Evolutionary conservation across 2,329 filamentous ascomycete genomes (phyloP).

Genomic region (Cladosporium sp.): DNA sequence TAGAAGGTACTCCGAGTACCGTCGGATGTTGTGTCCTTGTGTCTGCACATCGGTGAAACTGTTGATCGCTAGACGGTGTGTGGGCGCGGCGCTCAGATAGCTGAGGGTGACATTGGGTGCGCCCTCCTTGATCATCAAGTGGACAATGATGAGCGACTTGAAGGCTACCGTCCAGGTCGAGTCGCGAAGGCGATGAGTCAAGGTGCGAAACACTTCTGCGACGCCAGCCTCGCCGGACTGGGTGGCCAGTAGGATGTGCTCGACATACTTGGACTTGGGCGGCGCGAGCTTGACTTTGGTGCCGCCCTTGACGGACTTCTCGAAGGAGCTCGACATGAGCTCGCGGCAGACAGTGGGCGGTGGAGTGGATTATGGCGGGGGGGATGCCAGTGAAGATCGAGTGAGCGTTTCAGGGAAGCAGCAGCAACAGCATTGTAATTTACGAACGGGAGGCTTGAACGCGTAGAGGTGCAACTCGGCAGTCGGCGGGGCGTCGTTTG

Average conservation of each 20-base stretch:
- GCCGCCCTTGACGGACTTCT: conserved; percentile 98
- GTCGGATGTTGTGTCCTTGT: conserved; percentile 88
- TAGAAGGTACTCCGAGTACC: conserved; percentile 82
- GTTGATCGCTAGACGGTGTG: conserved; percentile 76
- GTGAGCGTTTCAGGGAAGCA: neutral
- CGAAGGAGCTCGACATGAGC: conserved; percentile 79
- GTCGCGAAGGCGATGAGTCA: conserved; percentile 84
- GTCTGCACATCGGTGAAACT: conserved; percentile 92
- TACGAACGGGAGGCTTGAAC: neutral
- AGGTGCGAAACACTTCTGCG: conserved; percentile 87
- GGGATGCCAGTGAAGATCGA: neutral
- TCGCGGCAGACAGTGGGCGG: conserved; percentile 9
- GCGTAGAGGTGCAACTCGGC: conserved; percentile 3
- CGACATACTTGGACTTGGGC: conserved; percentile 98
- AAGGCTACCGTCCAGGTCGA: conserved; percentile 99
- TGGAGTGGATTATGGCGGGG: neutral
- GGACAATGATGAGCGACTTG: conserved; percentile 92
- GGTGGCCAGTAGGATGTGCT: conserved; percentile 93
- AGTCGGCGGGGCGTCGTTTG: conserved; percentile 4
- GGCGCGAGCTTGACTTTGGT: conserved; percentile 93
- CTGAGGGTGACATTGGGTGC: conserved; percentile 81
- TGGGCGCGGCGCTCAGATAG: conserved; percentile 75
- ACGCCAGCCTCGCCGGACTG: conserved; percentile 93
- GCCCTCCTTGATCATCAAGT: conserved; percentile 96
- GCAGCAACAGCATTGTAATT: conserved; percentile 6